Conservation (phyloP, 2,329 filamentous ascomycete species). For the Aureobasidium vineae region DNA sequence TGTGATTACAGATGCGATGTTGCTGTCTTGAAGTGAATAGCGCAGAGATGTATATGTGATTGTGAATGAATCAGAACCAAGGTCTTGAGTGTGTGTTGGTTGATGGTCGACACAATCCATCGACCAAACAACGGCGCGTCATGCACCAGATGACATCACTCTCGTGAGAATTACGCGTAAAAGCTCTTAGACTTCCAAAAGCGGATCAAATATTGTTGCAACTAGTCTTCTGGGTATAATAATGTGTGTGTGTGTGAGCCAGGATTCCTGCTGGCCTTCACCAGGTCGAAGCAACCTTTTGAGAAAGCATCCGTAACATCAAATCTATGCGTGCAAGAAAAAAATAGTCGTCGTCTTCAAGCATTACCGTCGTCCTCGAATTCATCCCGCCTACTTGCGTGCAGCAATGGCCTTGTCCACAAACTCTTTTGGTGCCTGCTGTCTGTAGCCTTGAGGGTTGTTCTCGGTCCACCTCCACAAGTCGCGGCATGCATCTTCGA, state of each 20-base stretch:
- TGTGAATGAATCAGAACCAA: background rate
- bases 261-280: conserved; percentile 7
- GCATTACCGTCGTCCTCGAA: conserved; percentile 14
- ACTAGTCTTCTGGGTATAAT: conserved; percentile 20
- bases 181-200: background rate
- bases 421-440: conserved; percentile 82
- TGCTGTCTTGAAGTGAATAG: background rate
- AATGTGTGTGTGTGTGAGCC: background rate
- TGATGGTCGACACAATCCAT: background rate
- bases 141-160: background rate
- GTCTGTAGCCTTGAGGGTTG: conserved; percentile 92
- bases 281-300: background rate
- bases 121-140: conserved; percentile 21
- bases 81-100: conserved; percentile 8
- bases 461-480: conserved; percentile 97
- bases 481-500: conserved; percentile 91
- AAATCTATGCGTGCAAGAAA: conserved; percentile 20
- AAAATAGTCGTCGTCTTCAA: conserved; percentile 8
- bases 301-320: conserved; percentile 5
- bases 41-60: background rate
- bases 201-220: conserved; percentile 2
- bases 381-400: conserved; percentile 29
- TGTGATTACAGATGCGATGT: background rate
- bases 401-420: conserved; percentile 53
- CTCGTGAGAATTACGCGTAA: background rate